Conservation (phyloP, 352 stramenopile genomes). For the Thraustochytrium striatum region DNA sequence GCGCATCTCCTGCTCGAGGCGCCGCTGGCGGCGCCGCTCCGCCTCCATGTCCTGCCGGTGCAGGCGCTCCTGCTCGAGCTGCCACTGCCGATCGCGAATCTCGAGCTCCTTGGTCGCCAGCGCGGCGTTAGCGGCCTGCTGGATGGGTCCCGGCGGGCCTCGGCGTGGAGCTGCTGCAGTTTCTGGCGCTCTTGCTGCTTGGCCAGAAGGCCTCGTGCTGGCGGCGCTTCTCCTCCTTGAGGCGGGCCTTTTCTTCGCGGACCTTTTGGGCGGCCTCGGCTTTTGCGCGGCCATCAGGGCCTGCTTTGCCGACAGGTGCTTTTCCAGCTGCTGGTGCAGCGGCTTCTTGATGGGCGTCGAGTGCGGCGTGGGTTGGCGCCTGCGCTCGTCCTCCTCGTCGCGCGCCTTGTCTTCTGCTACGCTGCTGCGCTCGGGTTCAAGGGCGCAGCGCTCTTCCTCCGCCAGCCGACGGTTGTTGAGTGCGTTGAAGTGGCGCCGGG, state of each 20-base stretch:
- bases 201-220: not conserved
- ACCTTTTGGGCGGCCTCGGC: not conserved
- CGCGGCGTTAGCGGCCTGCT: not conserved
- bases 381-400: too few species aligned
- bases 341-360: too few species aligned
- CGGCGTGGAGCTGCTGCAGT: not conserved
- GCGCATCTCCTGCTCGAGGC: not conserved
- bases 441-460: too few species aligned
- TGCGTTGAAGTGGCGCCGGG: too few species aligned
- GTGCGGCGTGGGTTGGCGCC: too few species aligned
- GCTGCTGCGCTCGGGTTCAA: too few species aligned
- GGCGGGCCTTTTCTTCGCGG: slow-evolving; percentile 31
- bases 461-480: too few species aligned
- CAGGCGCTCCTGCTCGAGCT: slow-evolving; percentile 27
- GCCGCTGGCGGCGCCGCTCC: not conserved
- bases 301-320: slow-evolving; percentile 5
- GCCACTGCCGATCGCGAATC: not conserved
- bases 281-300: not conserved
- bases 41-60: slow-evolving; percentile 15
- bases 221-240: slow-evolving; percentile 17
- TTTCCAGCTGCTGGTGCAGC: not conserved
- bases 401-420: too few species aligned
- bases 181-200: not conserved
- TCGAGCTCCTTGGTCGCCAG: slow-evolving; percentile 20
- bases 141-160: not conserved